These are phyloP conservation scores for Leishmania arabica DNA, from an alignment of 208 protist species.

Conservation along the genomic window DNA sequence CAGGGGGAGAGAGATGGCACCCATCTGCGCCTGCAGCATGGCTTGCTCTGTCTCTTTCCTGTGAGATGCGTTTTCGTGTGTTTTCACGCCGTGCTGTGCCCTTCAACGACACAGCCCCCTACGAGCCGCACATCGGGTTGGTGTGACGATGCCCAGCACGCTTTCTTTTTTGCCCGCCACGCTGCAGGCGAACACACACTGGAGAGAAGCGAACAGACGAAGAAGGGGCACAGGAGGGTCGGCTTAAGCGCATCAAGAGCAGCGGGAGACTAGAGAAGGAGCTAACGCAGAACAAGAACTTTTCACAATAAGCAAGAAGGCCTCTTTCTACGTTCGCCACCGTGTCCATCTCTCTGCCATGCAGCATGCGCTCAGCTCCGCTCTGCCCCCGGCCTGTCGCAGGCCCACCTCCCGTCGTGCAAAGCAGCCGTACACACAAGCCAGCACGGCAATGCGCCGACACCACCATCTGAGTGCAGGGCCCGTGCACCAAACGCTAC, in stretches of 20 bases:
- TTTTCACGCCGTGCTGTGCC: not conserved
- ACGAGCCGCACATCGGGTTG: not conserved
- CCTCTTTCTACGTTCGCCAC: not conserved
- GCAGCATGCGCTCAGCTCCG: not conserved
- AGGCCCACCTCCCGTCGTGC: not conserved
- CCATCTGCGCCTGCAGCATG: not conserved
- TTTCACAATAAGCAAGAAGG: not conserved
- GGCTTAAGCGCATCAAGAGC: not conserved
- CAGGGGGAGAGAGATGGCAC: not conserved
- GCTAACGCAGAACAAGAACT: not conserved
- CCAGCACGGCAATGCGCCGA: not conserved
- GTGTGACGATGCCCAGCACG: not conserved
- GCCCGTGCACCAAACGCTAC: not conserved
- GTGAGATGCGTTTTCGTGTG: not conserved
- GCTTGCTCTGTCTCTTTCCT: not conserved
- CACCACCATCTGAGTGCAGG: not conserved
- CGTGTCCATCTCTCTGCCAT: not conserved
- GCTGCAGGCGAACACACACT: not conserved
- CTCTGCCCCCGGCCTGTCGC: not conserved
- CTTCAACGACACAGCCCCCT: not conserved
- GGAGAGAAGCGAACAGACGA: too few relatives aligned
- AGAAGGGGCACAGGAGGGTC: not conserved
- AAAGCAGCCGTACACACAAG: not conserved
- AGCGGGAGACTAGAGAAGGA: slow-evolving; percentile 3
- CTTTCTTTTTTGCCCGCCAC: not conserved